Conservation (phyloP, 176 grass and related monocot species). For the Musa acuminata region DNA sequence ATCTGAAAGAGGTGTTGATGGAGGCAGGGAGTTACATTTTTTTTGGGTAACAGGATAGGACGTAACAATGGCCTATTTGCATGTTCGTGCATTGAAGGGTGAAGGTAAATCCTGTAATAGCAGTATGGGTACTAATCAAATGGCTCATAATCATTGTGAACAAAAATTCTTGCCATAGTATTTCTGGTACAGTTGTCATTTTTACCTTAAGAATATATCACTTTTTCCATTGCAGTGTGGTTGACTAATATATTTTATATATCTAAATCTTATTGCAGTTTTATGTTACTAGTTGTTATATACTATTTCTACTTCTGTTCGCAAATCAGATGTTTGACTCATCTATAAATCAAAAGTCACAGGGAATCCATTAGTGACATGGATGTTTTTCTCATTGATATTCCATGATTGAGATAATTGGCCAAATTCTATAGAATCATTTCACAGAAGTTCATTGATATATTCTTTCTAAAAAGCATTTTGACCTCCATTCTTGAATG, state of each 20-base stretch:
- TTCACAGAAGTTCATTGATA: not conserved
- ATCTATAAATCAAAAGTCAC: too few relatives aligned
- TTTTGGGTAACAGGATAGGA: too few relatives aligned
- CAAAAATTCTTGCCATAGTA: not conserved
- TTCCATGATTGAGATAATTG: not conserved
- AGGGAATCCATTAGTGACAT: not conserved
- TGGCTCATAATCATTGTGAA: not conserved
- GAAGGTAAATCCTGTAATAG: not conserved
- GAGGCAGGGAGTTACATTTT: too few relatives aligned
- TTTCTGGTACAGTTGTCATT: not conserved
- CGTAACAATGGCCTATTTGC: too few relatives aligned
- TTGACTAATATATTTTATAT: too few relatives aligned
- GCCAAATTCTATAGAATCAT: not conserved
- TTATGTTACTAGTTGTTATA: not conserved
- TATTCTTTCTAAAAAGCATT: not conserved
- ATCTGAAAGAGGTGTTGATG: too few relatives aligned
- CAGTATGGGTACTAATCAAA: not conserved
- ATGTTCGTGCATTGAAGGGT: too few relatives aligned
- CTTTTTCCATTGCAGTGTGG: too few relatives aligned
- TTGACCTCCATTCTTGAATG: not conserved
- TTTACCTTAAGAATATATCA: not conserved
- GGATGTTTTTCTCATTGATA: not conserved
- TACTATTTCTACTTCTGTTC: not conserved
- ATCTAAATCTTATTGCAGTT: not conserved
- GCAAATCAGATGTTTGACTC: too few relatives aligned